Evolutionary conservation across 177 flowering plant genomes (phyloP), one percentile per base, ranked within the genome.

Genomic region (Vitis hybrid): DNA sequence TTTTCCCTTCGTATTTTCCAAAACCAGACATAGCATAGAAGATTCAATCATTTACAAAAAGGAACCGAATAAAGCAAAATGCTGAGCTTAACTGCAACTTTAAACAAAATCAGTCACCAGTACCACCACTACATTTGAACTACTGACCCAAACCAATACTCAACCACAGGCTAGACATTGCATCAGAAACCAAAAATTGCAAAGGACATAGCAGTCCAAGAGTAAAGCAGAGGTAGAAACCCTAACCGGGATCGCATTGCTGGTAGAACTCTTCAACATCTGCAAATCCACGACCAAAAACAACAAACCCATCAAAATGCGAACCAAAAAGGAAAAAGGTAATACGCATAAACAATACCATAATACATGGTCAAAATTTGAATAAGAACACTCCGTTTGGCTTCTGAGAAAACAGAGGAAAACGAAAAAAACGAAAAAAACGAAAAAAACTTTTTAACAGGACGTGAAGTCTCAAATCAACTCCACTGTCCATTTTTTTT

Each of bases 191-290:
- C 19, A 13, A 49, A 51, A 56, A 62, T 51, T 39, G 34, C 13
- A 26, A 26, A 26, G 30, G 30, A 26, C 30, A 26, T 26, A 26
- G 30, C 49, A 60, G 51, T 34, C 58, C n/a, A 60, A 19, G 19
- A 11, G 14, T 26, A 45, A 61, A 79, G 32, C 10, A 56, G 52
- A 51, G 26, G 32, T 5, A 65, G 51, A 80, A 84, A 80, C 80
- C 80, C 91, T 81, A 82, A 91, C 97, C 97, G 65, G 97, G 97
- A 83, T 90, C 92, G 70, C 93, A 91, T 78, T 87, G 93, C 72
- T 83, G 85, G 68, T 76, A 87, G 68, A 91, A 90, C 13, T 86
- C 93, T 69, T 84, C 88, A 14, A 87, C 87, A 78, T 91, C 97
- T 91, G 93, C 75, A 75, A 73, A 51, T 71, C 54, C 54, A 34